Evolutionary conservation across 306 rosid species (phyloP).

Genomic region (Dalbergia cultrata): DNA sequence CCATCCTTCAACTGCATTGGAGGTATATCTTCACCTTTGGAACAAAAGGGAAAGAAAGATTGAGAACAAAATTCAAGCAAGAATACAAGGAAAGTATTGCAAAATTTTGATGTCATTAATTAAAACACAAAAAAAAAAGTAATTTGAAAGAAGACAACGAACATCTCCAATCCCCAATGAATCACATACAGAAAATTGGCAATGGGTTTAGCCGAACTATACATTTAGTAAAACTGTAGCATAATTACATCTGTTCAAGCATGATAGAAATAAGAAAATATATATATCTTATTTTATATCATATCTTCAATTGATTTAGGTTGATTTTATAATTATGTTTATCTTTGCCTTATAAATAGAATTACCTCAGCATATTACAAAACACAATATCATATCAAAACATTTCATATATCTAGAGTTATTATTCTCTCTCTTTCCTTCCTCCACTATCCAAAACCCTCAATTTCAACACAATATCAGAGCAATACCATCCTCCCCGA

Average conservation of each 20-base stretch:
- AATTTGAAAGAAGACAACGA: background rate
- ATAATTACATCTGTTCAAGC: background rate
- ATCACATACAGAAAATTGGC: background rate
- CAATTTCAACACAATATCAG: too few species aligned
- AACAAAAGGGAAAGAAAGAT: slow-evolving; percentile 40
- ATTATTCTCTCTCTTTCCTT: too few species aligned
- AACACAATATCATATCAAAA: too few species aligned
- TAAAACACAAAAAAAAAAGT: background rate
- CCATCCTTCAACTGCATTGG: slow-evolving; percentile 99
- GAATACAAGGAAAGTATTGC: slow-evolving; percentile 5
- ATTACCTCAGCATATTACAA: too few species aligned
- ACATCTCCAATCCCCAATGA: background rate
- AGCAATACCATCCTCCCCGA: too few species aligned
- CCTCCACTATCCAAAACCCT: too few species aligned
- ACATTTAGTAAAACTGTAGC: background rate
- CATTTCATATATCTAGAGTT: too few species aligned
- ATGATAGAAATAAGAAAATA: too few species aligned
- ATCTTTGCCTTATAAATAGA: too few species aligned
- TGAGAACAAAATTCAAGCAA: slow-evolving; percentile 36
- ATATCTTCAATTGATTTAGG: too few species aligned
- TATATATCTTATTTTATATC: too few species aligned
- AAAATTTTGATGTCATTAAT: slow-evolving; percentile 2
- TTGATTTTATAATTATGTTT: too few species aligned
- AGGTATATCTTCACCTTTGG: slow-evolving; percentile 93
- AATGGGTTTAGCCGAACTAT: background rate